Percentiles rank a stretch among this genome's conserved stretches.
Evolutionary conservation across 768 basidiomycete genomes (phyloP).

Genomic region (Pisolithus orientalis): DNA sequence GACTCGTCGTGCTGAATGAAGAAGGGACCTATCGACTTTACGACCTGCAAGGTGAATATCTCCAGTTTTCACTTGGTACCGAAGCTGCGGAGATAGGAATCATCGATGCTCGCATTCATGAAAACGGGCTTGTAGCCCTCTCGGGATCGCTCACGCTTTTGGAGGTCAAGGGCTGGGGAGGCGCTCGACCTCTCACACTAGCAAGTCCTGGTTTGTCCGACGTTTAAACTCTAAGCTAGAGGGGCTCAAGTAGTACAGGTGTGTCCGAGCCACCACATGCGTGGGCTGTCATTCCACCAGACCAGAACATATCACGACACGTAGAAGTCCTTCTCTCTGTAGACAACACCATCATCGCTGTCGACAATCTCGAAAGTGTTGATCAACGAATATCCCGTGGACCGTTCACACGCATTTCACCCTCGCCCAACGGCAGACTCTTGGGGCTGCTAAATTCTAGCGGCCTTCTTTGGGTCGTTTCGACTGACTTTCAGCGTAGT

Average conservation of each 20-base stretch:
- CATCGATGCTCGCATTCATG: constrained; percentile 80
- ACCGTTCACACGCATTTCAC: constrained; percentile 80
- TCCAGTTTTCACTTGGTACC: constrained; percentile 75
- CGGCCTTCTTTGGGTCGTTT: constrained; percentile 87
- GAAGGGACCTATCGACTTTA: constrained; percentile 91
- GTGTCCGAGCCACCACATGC: constrained; percentile 73
- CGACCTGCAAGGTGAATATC: constrained; percentile 79
- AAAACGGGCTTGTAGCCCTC: constrained; percentile 81
- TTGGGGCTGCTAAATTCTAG: constrained; percentile 74
- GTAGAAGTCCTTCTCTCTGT: constrained; percentile 84
- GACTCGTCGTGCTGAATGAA: constrained; percentile 80
- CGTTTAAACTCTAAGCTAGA: constrained; percentile 3
- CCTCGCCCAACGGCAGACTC: constrained; percentile 92
- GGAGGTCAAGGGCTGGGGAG: constrained; percentile 89
- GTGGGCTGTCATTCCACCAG: constrained; percentile 89
- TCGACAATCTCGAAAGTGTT: constrained; percentile 84
- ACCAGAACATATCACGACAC: constrained; percentile 83
- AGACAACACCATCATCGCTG: constrained; percentile 70
- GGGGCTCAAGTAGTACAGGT: constrained; percentile 33
- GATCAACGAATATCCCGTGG: constrained; percentile 88
- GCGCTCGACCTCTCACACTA: constrained; percentile 62
- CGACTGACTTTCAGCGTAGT: constrained; percentile 83
- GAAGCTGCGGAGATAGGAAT: constrained; percentile 82
- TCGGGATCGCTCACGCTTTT: constrained; percentile 69
- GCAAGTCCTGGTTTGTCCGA: constrained; percentile 62